These are phyloP conservation scores for Cadophora malorum DNA, from an alignment of 2,329 filamentous ascomycete genomes.

Conservation along the genomic window DNA sequence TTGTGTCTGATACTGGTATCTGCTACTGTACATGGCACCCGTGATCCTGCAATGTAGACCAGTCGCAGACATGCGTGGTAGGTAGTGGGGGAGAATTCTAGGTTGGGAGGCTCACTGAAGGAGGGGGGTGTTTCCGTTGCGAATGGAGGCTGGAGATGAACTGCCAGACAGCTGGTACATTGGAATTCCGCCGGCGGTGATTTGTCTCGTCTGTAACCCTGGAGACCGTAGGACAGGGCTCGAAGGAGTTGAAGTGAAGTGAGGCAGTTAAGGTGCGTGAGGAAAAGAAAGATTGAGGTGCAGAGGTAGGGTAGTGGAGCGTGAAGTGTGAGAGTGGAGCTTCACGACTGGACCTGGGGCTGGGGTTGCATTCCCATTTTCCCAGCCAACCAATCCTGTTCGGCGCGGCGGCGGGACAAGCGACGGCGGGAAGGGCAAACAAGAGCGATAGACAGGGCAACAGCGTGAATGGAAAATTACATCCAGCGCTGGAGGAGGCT, in stretches of 20 bases:
- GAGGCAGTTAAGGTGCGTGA: not conserved
- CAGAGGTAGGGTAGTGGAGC: no score
- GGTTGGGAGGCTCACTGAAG: conserved; percentile 7
- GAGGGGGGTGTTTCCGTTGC: conserved; percentile 20
- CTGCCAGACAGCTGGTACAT: conserved; percentile 26
- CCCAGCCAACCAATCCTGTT: conserved; percentile 24
- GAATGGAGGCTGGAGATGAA: conserved; percentile 17
- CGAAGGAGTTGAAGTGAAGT: not conserved
- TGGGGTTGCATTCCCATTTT: conserved; percentile 25
- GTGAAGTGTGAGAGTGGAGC: not conserved
- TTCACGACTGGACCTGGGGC: not conserved
- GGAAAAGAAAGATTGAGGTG: conserved; percentile 1
- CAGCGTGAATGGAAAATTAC: conserved; percentile 26
- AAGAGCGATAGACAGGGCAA: not conserved
- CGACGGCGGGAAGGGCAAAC: not conserved
- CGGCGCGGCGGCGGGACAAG: conserved; percentile 6
- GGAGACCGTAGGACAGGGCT: conserved; percentile 13
- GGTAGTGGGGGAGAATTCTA: conserved; percentile 17
- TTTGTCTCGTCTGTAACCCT: conserved; percentile 18
- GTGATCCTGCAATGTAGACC: conserved; percentile 32
- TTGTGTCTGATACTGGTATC: conserved; percentile 32
- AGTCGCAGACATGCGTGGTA: conserved; percentile 35
- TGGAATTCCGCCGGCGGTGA: conserved; percentile 33
- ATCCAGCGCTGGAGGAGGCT: conserved; percentile 14
- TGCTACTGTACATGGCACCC: conserved; percentile 39